Conservation (phyloP, 805 yeast genomes). For the Diddensiella transvaalensis region DNA sequence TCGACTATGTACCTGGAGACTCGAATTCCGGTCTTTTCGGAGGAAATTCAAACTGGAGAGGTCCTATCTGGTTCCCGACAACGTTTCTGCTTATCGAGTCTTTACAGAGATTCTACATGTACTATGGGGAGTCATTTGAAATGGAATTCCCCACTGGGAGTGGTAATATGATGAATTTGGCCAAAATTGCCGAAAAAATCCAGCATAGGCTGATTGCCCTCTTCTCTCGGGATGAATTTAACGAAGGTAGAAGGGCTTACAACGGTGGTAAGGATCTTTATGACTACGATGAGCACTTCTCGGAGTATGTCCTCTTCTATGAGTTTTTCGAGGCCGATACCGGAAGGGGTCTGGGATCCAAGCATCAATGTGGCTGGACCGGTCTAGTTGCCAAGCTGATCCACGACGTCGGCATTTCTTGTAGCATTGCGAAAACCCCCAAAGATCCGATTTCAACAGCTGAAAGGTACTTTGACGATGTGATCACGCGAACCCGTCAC, state of each 20-base stretch:
- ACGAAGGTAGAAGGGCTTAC: slow-evolving; percentile 62
- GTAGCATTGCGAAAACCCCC: slow-evolving; percentile 45
- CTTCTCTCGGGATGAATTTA: slow-evolving; percentile 38
- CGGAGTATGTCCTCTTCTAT: slow-evolving; percentile 71
- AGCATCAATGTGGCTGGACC: slow-evolving; percentile 97
- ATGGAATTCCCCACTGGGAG: slow-evolving; percentile 87
- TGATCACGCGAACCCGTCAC: slow-evolving; percentile 19
- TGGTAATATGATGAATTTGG: slow-evolving; percentile 70
- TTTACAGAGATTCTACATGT: slow-evolving; percentile 78
- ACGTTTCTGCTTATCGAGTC: slow-evolving; percentile 84
- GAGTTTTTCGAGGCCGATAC: slow-evolving; percentile 94
- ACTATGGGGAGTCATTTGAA: slow-evolving; percentile 81
- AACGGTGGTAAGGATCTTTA: slow-evolving; percentile 49
- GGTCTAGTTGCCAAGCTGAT: slow-evolving; percentile 88
- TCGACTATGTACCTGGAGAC: slow-evolving; percentile 79
- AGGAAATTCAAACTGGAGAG: slow-evolving; percentile 96
- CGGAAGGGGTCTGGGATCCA: slow-evolving; percentile 89
- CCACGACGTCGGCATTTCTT: slow-evolving; percentile 75
- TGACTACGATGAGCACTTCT: slow-evolving; percentile 66
- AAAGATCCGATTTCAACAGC: slow-evolving; percentile 34
- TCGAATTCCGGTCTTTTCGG: slow-evolving; percentile 93
- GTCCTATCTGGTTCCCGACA: slow-evolving; percentile 96
- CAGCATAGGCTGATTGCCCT: slow-evolving; percentile 80
- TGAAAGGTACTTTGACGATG: slow-evolving; percentile 36
- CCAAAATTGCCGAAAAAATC: slow-evolving; percentile 85